Evolutionary conservation across 768 basidiomycete genomes (phyloP), one percentile per base, ranked within the genome.

Genomic region (Solioccasus polychromus): DNA sequence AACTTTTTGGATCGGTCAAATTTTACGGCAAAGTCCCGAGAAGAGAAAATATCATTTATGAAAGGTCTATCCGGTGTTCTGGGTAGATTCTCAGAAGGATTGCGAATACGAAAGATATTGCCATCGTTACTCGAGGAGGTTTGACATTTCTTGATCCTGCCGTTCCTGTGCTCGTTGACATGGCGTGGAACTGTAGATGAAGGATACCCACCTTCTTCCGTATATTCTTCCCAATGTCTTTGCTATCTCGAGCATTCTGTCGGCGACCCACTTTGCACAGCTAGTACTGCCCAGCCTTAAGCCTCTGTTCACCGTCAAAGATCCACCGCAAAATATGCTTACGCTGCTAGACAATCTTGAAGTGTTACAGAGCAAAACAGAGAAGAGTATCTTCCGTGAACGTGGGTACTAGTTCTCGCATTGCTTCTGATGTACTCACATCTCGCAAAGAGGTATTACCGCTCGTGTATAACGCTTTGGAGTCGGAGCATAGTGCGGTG

Each of bases 161-260:
- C 42, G 15, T 52, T 34, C 20, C 4, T 5, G 29, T 35, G 15
- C 9, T 22, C 31, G 17, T 31, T 60, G 42, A 63, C 39, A 25
- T 35, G 11, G 22, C 14, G 23, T 47, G 34, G 35, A 18, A 49
- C 42, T 20, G 35, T 39, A 89, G 86, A 92, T 92, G 90, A 95
- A 97, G 75, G 96, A 99, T 59, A 82, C 78, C 4, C 83, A 91
- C 56, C 78, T 99, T 4, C 71, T 99, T 45, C 96, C 96, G 10
- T 94, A 95, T 67, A 88, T 99, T 52, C 73, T 99, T 9, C 96
- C 96, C 7, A 96, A 96, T 66, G 88, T 98, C 12, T 95, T 99
- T 61, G 77, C 79, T 38, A 98, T 99, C 47, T 83, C 92, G 18
- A 80, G 76, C 48, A 74, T 82, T 19, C 70, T 98, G 39, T 80